Evolutionary conservation across 495 filamentous ascomycete genomes (phyloP).

Genomic region (Arthonia radiata): DNA sequence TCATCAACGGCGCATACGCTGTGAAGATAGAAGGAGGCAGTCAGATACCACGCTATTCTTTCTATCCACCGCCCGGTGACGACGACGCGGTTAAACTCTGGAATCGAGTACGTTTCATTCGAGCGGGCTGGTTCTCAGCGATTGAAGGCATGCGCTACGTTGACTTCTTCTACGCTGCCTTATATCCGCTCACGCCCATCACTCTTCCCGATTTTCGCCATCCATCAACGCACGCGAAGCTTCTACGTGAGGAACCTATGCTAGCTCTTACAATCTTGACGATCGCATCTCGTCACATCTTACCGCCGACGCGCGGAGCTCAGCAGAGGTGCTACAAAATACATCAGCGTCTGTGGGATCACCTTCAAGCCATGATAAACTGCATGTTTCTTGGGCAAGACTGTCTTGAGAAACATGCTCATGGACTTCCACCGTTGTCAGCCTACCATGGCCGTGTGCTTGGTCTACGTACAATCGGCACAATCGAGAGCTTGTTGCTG

Average conservation of each 20-base stretch:
- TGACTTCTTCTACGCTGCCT: conserved; percentile 75
- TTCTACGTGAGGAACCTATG: conserved; percentile 78
- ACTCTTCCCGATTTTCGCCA: conserved; percentile 61
- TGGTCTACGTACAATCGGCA: conserved; percentile 67
- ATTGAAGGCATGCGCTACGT: conserved; percentile 82
- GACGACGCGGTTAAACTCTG: conserved; percentile 58
- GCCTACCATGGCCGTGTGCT: too few species aligned
- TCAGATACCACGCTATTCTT: conserved; percentile 12
- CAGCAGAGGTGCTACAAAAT: conserved; percentile 70
- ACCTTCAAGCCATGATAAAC: conserved; percentile 80
- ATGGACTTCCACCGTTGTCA: too few species aligned
- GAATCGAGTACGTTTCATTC: conserved; percentile 75
- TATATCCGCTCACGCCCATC: conserved; percentile 79
- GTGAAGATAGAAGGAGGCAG: conserved; percentile 5
- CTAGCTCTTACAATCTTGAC: conserved; percentile 74
- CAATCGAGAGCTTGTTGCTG: conserved; percentile 78
- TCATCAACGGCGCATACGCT: not conserved
- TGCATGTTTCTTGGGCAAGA: conserved; percentile 89
- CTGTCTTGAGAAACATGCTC: conserved; percentile 71
- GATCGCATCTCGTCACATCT: conserved; percentile 65
- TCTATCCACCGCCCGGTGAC: too few species aligned
- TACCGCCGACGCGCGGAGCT: conserved; percentile 54
- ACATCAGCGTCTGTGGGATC: conserved; percentile 88
- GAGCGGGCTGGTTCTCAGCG: conserved; percentile 88
- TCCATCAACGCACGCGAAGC: conserved; percentile 41